Conservation (phyloP, 257 asterid species). For the Fraxinus quadrangulata region DNA sequence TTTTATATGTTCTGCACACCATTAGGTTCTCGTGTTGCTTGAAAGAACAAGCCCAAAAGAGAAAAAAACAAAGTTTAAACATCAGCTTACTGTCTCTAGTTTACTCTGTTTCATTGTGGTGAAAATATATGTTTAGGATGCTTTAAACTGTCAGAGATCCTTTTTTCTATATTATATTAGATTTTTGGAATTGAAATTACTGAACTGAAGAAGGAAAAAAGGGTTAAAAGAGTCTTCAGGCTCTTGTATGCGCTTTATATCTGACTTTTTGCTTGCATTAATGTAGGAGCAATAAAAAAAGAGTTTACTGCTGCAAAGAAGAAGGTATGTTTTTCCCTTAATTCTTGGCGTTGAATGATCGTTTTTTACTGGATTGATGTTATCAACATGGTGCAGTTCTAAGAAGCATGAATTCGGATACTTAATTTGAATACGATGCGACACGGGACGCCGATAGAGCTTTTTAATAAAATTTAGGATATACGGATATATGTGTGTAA, state of each 20-base stretch:
- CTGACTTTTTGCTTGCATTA: constrained; percentile 27
- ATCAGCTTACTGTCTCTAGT: not conserved
- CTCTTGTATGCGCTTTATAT: not conserved
- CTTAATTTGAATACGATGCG: too few relatives aligned
- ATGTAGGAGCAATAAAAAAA: constrained; percentile 75
- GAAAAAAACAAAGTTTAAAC: not conserved
- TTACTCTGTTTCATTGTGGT: not conserved
- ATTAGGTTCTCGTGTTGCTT: not conserved
- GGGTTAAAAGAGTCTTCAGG: not conserved
- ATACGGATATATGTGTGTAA: too few relatives aligned
- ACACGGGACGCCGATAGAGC: too few relatives aligned
- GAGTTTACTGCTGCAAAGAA: constrained; percentile 78
- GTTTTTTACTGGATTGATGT: not conserved
- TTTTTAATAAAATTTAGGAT: too few relatives aligned
- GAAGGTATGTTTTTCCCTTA: constrained; percentile 51
- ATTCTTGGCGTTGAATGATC: not conserved
- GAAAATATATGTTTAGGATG: not conserved
- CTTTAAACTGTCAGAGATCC: not conserved
- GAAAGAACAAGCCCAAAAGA: not conserved
- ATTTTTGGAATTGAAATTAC: not conserved
- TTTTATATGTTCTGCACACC: not conserved
- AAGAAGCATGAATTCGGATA: too few relatives aligned
- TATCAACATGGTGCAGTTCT: not conserved
- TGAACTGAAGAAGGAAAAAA: not conserved
- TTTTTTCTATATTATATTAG: not conserved